These are phyloP conservation scores for Pulveroboletus sp. DNA, from an alignment of 768 basidiomycete genomes.

Conservation along the genomic window DNA sequence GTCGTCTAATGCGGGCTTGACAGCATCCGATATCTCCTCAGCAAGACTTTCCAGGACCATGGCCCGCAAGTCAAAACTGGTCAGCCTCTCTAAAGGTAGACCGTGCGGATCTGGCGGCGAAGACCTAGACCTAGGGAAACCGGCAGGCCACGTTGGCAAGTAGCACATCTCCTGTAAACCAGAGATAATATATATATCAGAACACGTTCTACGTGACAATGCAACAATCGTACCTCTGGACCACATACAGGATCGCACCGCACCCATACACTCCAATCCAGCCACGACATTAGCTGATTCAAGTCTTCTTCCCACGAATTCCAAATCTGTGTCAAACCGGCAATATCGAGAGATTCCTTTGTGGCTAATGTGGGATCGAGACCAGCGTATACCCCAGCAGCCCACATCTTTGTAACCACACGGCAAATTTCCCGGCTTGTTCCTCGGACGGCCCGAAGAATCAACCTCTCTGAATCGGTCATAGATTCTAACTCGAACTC, in stretches of 20 bases:
- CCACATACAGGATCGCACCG: slow-evolving; percentile 17
- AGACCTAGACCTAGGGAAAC: background rate
- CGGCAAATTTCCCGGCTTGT: slow-evolving; percentile 20
- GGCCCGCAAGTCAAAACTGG: background rate
- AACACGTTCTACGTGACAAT: background rate
- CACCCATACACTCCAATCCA: slow-evolving; percentile 24
- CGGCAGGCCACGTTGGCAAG: slow-evolving; percentile 15
- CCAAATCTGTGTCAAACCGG: background rate
- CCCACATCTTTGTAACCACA: slow-evolving; percentile 19
- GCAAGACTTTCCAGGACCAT: background rate
- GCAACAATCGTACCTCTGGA: slow-evolving; percentile 3
- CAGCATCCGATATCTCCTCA: background rate
- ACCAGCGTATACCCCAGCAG: slow-evolving; percentile 11
- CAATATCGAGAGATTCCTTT: background rate
- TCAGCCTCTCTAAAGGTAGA: background rate
- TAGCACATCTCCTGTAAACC: slow-evolving; percentile 17
- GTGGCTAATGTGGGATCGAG: slow-evolving; percentile 1
- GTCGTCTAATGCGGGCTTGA: background rate
- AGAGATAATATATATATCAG: background rate
- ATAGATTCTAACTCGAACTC: background rate
- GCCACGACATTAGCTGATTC: slow-evolving; percentile 15
- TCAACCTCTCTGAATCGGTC: slow-evolving; percentile 11
- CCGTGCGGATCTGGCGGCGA: background rate
- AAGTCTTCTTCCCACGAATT: slow-evolving; percentile 9
- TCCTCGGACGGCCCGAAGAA: slow-evolving; percentile 8